Conservation (phyloP, 306 rosid species). For the Sechiopsis laciniata region DNA sequence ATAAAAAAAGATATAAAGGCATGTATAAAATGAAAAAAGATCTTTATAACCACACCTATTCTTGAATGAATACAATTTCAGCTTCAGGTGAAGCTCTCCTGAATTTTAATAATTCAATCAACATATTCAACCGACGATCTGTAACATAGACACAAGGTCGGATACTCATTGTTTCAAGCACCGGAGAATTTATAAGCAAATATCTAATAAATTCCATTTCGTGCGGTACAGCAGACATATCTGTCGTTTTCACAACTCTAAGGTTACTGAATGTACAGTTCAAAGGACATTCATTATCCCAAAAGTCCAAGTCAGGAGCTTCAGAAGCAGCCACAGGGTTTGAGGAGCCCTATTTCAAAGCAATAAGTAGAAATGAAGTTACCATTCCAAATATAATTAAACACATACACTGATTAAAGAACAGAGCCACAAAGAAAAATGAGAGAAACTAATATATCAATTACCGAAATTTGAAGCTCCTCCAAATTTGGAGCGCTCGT, state of each 20-base stretch:
- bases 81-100: slow-evolving; percentile 71
- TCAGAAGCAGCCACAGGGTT: slow-evolving; percentile 39
- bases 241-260: slow-evolving; percentile 58
- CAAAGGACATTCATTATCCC: slow-evolving; percentile 52
- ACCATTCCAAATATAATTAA: neutral
- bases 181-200: slow-evolving; percentile 60
- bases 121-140: slow-evolving; percentile 47
- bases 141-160: slow-evolving; percentile 38
- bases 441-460: neutral
- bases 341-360: slow-evolving; percentile 52
- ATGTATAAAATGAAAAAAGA: neutral
- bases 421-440: neutral
- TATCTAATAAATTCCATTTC: slow-evolving; percentile 72
- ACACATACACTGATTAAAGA: slow-evolving; percentile 3
- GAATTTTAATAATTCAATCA: slow-evolving; percentile 62
- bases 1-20: neutral
- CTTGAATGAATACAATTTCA: slow-evolving; percentile 47
- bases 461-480: slow-evolving; percentile 82
- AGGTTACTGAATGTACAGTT: slow-evolving; percentile 43
- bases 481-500: slow-evolving; percentile 68
- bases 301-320: slow-evolving; percentile 59
- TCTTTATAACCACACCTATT: slow-evolving; percentile 26
- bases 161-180: slow-evolving; percentile 59
- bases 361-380: slow-evolving; percentile 13
- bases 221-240: slow-evolving; percentile 65